Percentiles rank a stretch among this genome's conserved stretches.
These are phyloP conservation scores for Blastocystis hominis DNA, from an alignment of 352 stramenopile species.

Conservation along the genomic window DNA sequence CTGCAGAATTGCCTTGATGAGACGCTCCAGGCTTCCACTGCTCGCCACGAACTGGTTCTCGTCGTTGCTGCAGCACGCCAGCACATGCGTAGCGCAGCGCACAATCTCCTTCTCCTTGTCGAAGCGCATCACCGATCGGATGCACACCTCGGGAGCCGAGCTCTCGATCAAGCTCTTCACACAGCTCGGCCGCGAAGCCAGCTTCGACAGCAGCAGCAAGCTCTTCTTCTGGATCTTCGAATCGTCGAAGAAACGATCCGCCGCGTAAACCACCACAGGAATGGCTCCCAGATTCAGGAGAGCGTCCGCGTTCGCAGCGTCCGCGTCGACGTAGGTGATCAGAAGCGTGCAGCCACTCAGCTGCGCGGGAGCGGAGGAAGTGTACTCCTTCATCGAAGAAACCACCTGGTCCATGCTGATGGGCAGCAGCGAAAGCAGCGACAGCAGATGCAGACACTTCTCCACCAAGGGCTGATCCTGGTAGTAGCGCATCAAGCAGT, in stretches of 20 bases:
- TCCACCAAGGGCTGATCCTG: conserved; percentile 34
- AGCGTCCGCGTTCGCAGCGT: not conserved
- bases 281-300: conserved; percentile 8
- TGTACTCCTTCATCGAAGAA: conserved; percentile 29
- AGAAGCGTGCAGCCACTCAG: not conserved
- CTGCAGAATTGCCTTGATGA: conserved; percentile 45
- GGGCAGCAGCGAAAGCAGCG: not conserved
- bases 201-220: not conserved
- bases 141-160: not conserved
- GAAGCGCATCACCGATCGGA: conserved; percentile 46
- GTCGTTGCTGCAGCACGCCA: not conserved
- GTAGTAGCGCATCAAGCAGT: conserved; percentile 33
- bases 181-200: not conserved
- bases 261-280: not conserved
- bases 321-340: not conserved
- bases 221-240: conserved; percentile 6
- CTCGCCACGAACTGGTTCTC: not conserved
- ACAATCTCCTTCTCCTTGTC: not conserved
- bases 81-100: not conserved
- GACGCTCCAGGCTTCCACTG: not conserved
- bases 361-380: not conserved
- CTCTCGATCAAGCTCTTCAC: not conserved
- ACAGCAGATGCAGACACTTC: conserved; percentile 44
- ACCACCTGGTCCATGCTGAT: conserved; percentile 43
- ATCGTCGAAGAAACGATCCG: conserved; percentile 48